Conservation (phyloP, 164 flowering plant genomes). For the Tetracentron sinense region DNA sequence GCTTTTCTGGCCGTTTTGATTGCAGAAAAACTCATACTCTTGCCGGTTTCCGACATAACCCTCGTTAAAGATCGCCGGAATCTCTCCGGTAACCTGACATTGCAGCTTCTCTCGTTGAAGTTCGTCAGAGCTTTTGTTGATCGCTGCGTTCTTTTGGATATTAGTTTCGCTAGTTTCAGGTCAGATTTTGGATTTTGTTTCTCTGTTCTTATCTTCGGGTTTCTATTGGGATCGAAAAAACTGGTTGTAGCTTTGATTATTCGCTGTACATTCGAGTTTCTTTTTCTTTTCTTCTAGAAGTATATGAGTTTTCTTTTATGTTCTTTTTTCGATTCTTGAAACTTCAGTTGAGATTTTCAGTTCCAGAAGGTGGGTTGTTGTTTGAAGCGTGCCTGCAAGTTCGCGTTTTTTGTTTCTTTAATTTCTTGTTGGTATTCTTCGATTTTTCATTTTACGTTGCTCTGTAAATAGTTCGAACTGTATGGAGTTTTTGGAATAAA, state of each 20-base stretch:
- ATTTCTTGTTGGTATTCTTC: no score
- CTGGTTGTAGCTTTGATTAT: neutral
- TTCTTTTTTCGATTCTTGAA: neutral
- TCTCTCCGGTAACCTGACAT: neutral
- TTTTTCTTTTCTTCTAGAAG: no score
- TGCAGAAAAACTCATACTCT: neutral
- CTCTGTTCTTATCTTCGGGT: neutral
- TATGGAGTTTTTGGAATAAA: no score
- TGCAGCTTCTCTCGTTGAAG: neutral
- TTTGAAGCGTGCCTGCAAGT: neutral
- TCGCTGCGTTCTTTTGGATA: neutral
- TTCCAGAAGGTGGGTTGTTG: neutral
- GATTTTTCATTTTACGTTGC: no score
- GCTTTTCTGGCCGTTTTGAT: conserved; percentile 1
- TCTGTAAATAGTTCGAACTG: no score
- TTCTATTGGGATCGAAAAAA: no score
- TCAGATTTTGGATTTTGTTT: neutral
- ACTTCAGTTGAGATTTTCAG: neutral
- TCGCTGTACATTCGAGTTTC: neutral
- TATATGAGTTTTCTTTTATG: neutral
- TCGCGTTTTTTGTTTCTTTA: neutral
- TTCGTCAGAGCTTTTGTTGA: neutral
- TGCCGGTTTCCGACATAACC: neutral
- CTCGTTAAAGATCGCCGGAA: neutral
- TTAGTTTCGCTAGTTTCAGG: neutral